Conservation (phyloP, 2,329 filamentous ascomycete species). For the Balansia obtecta region DNA sequence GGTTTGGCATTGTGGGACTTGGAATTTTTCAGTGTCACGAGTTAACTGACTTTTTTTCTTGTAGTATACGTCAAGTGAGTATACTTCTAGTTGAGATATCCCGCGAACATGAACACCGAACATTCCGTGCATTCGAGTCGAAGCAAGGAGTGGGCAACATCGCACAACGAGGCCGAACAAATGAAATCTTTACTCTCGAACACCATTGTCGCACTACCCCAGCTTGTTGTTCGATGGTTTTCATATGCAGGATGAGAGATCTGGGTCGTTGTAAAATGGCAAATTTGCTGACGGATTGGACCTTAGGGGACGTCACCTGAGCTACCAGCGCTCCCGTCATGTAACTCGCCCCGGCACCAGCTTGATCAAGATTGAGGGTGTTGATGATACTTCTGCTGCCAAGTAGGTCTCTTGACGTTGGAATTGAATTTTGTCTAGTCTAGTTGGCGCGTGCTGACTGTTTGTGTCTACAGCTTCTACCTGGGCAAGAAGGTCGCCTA, state of each 20-base stretch:
- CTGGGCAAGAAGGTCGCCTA: constrained; percentile 97
- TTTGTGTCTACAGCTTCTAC: constrained; percentile 60
- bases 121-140: not conserved
- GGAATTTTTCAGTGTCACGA: constrained; percentile 1
- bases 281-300: constrained; percentile 2
- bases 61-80: constrained; percentile 86
- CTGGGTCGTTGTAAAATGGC: not conserved
- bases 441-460: constrained; percentile 12
- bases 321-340: constrained; percentile 92
- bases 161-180: not conserved
- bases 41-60: not conserved
- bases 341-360: constrained; percentile 81
- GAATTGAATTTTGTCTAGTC: not conserved
- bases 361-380: constrained; percentile 98
- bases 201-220: not conserved
- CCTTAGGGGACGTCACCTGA: constrained; percentile 86
- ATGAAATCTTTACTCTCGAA: not conserved
- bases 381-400: constrained; percentile 80
- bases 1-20: not conserved
- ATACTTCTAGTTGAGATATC: constrained; percentile 5
- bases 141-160: not conserved
- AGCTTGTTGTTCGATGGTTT: not conserved
- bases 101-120: not conserved
- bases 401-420: constrained; percentile 44
- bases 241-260: not conserved